A percentile compares a stretch with the other conserved stretches of the same genome.
Conservation (phyloP, 345 rosid species). For the Eucalyptus rudis region DNA sequence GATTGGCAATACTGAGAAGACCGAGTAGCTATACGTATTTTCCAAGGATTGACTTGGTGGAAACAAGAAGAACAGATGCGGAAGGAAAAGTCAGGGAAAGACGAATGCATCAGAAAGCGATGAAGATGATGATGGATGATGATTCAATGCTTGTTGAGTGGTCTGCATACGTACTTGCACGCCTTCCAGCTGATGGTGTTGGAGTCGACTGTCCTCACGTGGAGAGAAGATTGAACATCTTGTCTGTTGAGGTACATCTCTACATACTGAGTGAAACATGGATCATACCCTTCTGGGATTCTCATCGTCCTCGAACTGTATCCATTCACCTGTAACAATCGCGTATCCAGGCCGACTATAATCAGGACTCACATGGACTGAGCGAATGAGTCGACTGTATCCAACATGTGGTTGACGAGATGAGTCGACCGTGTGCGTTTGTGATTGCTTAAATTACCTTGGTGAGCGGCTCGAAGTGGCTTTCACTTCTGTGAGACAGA, state of each 20-base stretch:
- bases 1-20: conserved; percentile 33
- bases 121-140: background rate
- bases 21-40: conserved; percentile 8
- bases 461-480: background rate
- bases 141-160: background rate
- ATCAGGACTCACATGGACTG: background rate
- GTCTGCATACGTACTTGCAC: conserved; percentile 29
- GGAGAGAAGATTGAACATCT: conserved; percentile 39
- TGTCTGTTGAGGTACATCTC: conserved; percentile 31
- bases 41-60: background rate
- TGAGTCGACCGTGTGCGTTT: background rate
- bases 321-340: background rate
- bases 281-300: conserved; percentile 41
- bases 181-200: conserved; percentile 11
- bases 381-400: background rate
- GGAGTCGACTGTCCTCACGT: conserved; percentile 12
- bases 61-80: background rate
- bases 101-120: background rate
- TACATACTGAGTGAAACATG: conserved; percentile 29
- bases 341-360: rapidly evolving
- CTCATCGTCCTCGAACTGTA: conserved; percentile 12
- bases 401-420: background rate
- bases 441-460: background rate
- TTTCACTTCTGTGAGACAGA: background rate
- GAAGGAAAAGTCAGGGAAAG: background rate